Conservation (phyloP, 73 alveolate species). For the Durusdinium trenchii region DNA sequence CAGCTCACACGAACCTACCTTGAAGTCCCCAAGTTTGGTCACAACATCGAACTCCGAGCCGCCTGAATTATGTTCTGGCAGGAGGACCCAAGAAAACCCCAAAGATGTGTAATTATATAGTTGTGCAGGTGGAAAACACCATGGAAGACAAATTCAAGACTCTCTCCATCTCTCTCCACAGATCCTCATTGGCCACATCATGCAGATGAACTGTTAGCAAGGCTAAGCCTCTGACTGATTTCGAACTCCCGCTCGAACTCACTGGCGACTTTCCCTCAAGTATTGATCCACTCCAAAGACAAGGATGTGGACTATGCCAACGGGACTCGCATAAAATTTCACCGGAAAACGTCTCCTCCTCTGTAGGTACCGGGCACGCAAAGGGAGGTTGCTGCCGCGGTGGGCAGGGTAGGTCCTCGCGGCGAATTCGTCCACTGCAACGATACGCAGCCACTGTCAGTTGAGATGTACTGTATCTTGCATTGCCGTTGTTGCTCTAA, state of each 20-base stretch:
- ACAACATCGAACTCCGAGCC: constrained; percentile 67
- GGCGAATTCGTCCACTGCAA: too few species aligned
- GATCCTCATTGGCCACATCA: too few species aligned
- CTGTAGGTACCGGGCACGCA: constrained; percentile 18
- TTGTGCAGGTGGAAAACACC: too few species aligned
- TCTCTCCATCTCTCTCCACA: too few species aligned
- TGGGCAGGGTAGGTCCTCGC: constrained; percentile 25
- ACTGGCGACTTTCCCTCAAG: constrained; percentile 66
- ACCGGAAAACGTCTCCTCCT: not conserved
- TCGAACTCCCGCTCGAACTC: constrained; percentile 90
- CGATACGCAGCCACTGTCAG: too few species aligned
- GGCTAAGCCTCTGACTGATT: constrained; percentile 10
- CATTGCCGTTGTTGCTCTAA: too few species aligned
- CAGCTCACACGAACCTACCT: not conserved
- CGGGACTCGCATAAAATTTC: not conserved
- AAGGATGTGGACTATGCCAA: too few species aligned
- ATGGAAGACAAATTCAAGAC: too few species aligned
- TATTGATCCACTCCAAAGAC: not conserved
- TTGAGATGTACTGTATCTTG: too few species aligned
- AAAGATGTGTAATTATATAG: too few species aligned
- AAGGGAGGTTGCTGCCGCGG: constrained; percentile 93
- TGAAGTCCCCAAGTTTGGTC: constrained; percentile 68
- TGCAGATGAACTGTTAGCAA: too few species aligned
- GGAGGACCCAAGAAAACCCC: too few species aligned
- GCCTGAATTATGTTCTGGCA: not conserved